Evolutionary conservation across 2,329 filamentous ascomycete genomes (phyloP), one percentile per base, ranked within the genome.

Genomic region (Periglandula ipomoeae): DNA sequence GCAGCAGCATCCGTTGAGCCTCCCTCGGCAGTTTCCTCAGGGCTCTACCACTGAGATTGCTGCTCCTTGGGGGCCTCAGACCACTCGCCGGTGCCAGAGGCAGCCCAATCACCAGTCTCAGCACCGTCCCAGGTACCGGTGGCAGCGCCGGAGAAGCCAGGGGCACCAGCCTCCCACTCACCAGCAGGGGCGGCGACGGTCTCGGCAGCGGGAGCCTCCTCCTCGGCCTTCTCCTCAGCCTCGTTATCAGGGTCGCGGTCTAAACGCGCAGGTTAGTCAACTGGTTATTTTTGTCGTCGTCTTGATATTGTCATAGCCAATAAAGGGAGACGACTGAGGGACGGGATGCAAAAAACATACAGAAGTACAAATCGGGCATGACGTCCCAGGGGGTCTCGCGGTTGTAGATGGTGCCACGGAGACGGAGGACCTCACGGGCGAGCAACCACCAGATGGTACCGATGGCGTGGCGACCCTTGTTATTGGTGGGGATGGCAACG

Each of bases 361-460:
- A 96, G 85, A 98, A 98, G 89, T 98, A 98, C 66, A 98, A 78
- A 85, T 98, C 93, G 66, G 94, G 89, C 85, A 98, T 97, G 75
- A 95, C 86, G 70, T 98, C 93, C 93, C 93, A 98, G 72, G 95
- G 87, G 55, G 86, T 84, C 77, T 98, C 93, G 71, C 93, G 89
- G 81, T 81, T 89, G 70, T 88, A 86, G 69, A 98, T 89, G 68
- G 90, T 97, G 64, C 94, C 93, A 65, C 93, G 89, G 68, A 98
- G 89, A 70, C 94, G 89, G 73, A 98, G 90, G 71, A 98, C 91
- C 84, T 98, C 93, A 82, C 93, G 93, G 72, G 93, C 91, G 63
- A 98, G 83, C 85, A 98, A 85, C 93, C 93, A 98, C 93, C 93
- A 98, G 78, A 98, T 73, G 65, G 93, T 82, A 80, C 93, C 93